Evolutionary conservation across 139 green algal genomes (phyloP).

Genomic region (Astrephomene gubernaculifera): DNA sequence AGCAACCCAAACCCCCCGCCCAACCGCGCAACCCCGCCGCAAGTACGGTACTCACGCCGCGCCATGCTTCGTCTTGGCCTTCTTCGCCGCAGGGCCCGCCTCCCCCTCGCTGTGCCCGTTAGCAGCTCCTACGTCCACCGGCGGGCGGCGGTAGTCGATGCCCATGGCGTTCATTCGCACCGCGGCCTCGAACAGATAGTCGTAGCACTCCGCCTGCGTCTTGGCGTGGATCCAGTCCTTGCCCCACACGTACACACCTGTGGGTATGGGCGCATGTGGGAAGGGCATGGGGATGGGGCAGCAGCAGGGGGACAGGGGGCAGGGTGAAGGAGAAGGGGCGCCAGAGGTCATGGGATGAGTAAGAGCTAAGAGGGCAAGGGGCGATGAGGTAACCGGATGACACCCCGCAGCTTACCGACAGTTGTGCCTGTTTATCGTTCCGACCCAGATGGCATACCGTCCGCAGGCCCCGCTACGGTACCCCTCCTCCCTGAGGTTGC

Average conservation of each 20-base stretch:
- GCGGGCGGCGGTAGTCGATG: constrained; percentile 71
- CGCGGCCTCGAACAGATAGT: constrained; percentile 95
- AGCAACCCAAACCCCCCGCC: background rate
- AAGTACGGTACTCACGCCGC: constrained; percentile 3
- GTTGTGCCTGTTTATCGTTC: too few species aligned
- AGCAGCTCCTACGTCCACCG: constrained; percentile 29
- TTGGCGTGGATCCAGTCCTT: constrained; percentile 83
- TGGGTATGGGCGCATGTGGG: background rate
- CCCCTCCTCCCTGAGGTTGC: too few species aligned
- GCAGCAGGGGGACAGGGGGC: background rate
- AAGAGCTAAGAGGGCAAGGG: too few species aligned
- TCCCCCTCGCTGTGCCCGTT: constrained; percentile 7
- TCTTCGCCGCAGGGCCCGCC: constrained; percentile 44
- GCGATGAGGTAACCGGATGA: too few species aligned
- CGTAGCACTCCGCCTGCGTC: constrained; percentile 95
- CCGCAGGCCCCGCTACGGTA: too few species aligned
- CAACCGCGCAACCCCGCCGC: background rate
- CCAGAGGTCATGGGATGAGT: too few species aligned
- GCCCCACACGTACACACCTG: constrained; percentile 95
- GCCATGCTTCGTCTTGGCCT: constrained; percentile 6
- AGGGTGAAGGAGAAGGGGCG: background rate
- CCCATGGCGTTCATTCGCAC: constrained; percentile 82
- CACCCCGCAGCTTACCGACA: too few species aligned
- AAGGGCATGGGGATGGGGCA: background rate
- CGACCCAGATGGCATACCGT: too few species aligned